Percentiles rank a stretch among this genome's conserved stretches.
Conservation (phyloP, 2,329 filamentous ascomycete genomes). For the Ceratocystis ficicola region DNA sequence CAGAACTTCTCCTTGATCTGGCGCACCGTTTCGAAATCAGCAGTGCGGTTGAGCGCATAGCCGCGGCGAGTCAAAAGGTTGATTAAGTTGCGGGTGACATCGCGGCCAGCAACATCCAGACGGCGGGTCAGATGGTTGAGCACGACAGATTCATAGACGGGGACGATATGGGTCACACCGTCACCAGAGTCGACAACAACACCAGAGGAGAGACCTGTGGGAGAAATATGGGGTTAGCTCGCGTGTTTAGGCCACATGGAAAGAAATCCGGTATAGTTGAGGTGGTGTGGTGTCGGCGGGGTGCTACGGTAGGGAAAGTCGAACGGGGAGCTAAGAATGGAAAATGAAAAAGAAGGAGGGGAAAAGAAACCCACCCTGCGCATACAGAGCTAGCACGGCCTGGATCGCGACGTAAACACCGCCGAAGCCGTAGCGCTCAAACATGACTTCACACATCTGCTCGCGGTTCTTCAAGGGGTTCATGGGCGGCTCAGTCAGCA, state of each 20-base stretch:
- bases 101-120: conserved; percentile 87
- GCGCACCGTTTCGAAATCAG: conserved; percentile 96
- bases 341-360: background rate
- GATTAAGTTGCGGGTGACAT: conserved; percentile 97
- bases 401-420: conserved; percentile 98
- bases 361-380: conserved; percentile 55
- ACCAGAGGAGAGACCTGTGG: conserved; percentile 65
- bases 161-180: conserved; percentile 96
- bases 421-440: conserved; percentile 90
- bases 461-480: conserved; percentile 95
- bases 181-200: conserved; percentile 99
- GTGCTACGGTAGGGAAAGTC: background rate
- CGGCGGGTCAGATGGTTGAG: conserved; percentile 92
- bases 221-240: background rate
- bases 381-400: conserved; percentile 88
- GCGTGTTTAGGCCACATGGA: background rate
- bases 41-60: conserved; percentile 93
- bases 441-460: conserved; percentile 99
- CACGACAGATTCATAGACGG: conserved; percentile 95
- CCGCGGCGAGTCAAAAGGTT: conserved; percentile 84
- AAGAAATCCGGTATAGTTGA: background rate
- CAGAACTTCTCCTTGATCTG: conserved; percentile 99
- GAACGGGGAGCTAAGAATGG: background rate
- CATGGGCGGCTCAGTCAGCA: conserved; percentile 94
- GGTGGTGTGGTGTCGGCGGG: too few species aligned